Base-by-base conservation (phyloP, 106 monocot species). In the Posidonia australis region DNA sequence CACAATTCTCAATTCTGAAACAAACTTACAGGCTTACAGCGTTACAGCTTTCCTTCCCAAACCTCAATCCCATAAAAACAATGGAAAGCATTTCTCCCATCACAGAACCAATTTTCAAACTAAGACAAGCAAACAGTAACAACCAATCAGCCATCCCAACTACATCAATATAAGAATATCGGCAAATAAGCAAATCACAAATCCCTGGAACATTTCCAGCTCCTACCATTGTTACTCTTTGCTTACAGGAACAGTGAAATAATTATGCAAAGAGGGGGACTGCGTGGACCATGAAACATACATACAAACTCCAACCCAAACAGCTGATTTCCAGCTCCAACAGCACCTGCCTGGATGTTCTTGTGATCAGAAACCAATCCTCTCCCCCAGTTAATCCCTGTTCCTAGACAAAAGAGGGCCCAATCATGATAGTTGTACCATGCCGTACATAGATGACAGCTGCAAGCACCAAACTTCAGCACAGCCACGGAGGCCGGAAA, bases 381-480 rank as follows among this genome's bases (percentile, higher is more conserved):
- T 49, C 49, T 49, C 13, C 49, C 4, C 5, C n/a, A 16, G 9
- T 49, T 49, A 14, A 49, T 18, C 49, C 49, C 11, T 49, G 49
- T 49, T 16, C 16, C 19, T 16, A 49, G 49, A 49, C 49, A 49
- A 49, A 9, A 18, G 49, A 49, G 49, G 49, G 9, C 49, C 49
- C 49, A 16, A 49, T 16, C 49, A 49, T n/a, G 49, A 19, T 19
- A 49, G 49, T 49, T 49, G 49, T 49, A 49, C 49, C 16, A 49
- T 49, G 19, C 49, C 5, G 49, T 49, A 49, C 49, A 49, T 19
- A 49, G 49, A 49, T 49, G 49, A 49, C 49, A 49, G 49, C 49
- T 49, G n/a, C 49, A 49, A 49, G n/a, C 49, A n/a, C 49, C 49
- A 49, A 49, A 49, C n/a, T 49, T 49, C 1, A n/a, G 49, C 49